Base-by-base conservation (phyloP, 371 early-diverging fungal species). In the Mucor ambiguus region DNA sequence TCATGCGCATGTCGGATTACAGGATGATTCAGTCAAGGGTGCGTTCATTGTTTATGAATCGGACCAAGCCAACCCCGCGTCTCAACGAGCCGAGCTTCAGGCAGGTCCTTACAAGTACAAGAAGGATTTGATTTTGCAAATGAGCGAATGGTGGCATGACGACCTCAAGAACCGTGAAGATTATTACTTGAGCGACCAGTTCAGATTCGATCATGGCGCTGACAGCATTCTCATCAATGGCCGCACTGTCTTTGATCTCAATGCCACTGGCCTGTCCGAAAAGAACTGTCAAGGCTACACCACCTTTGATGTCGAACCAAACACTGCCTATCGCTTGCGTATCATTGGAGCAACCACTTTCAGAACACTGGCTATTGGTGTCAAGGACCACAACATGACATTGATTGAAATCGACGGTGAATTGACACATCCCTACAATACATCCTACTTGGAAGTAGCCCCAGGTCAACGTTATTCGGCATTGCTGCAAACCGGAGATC, bases 71-170 rank as follows among this genome's bases (percentile, higher is more conserved):
- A 66, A 71, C 58, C 76, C 76, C 5, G 22, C 26, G 0, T 22
- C 29, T 43, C 14, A 35, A n/a, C 37, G 28, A n/a, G 26, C 44
- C 18, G 12, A 37, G 37, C 60, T 78, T 3, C 11, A 48, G 4
- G 81, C 76, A 14, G 78, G 79, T 22, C 77, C 76, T 14, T 76
- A 76, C 30, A 46, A 28, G 1, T 84, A 86, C 52, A 72, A 86
- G 26, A 79, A 80, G 18, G 86, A 86, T 28, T 69, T 78, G 0
- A 55, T 71, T 1, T 35, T 86, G 18, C 64, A 79, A 43, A 14
- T 86, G 8, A 64, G 73, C 44, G 85, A 86, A 58, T 81, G 72
- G 74, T 86, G 78, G 80, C 83, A 83, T 56, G 67, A 77, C 26
- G 52, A 48, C 7, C 60, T 61, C 0, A 41, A 61, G 2, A 69